Percentiles rank a stretch among this genome's conserved stretches.
Conservation (phyloP, 2,329 filamentous ascomycete species). For the Fonsecaea multimorphosa region DNA sequence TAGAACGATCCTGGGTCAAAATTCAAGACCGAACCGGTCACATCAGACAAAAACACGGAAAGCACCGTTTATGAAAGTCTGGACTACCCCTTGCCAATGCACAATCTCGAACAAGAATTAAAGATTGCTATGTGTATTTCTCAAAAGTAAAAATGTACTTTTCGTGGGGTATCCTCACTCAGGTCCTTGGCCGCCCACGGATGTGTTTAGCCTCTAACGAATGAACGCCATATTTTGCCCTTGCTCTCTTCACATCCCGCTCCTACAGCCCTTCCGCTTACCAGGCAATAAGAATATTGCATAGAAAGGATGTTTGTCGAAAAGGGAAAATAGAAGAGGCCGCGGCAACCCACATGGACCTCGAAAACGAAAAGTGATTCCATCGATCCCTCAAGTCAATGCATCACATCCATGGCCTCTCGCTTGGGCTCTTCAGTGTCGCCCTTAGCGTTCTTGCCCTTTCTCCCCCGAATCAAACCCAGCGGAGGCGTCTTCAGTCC, state of each 20-base stretch:
- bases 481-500: constrained; percentile 29
- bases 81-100: neutral
- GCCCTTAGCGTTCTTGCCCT: constrained; percentile 25
- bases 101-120: neutral
- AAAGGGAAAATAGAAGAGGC: neutral
- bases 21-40: constrained; percentile 5
- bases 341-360: neutral
- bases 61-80: neutral
- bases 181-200: neutral
- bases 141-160: neutral
- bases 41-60: neutral
- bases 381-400: constrained; percentile 20
- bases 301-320: neutral
- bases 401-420: constrained; percentile 38
- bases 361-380: neutral
- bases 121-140: neutral
- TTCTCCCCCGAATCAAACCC: constrained; percentile 30
- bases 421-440: constrained; percentile 21
- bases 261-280: neutral
- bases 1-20: neutral
- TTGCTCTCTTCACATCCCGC: neutral
- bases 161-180: neutral
- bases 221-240: neutral
- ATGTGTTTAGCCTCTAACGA: neutral
- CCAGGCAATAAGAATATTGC: neutral